Conservation (phyloP, 495 filamentous ascomycete genomes). For the Gamarada debralockiae region DNA sequence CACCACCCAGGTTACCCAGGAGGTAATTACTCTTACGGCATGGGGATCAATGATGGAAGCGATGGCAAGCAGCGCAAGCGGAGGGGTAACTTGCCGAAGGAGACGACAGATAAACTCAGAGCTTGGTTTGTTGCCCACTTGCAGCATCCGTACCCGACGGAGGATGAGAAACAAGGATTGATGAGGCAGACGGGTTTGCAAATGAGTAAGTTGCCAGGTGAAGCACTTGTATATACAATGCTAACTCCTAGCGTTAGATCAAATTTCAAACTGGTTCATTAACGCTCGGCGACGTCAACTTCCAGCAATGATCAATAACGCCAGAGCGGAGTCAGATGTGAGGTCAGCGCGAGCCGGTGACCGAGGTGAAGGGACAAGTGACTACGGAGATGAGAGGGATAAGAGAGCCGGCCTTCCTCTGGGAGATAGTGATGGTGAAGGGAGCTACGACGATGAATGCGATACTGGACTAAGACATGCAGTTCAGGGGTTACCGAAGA, state of each 20-base stretch:
- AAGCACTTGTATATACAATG: background rate
- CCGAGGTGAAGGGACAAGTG: conserved; percentile 19
- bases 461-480: background rate
- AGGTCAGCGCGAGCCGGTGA: conserved; percentile 21
- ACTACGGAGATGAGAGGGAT: conserved; percentile 25
- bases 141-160: conserved; percentile 80
- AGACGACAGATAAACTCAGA: conserved; percentile 77
- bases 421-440: conserved; percentile 37
- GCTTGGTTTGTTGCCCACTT: conserved; percentile 76
- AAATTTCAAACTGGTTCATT: conserved; percentile 97
- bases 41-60: conserved; percentile 25
- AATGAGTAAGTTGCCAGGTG: conserved; percentile 63
- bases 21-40: conserved; percentile 22
- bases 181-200: conserved; percentile 72
- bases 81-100: conserved; percentile 81
- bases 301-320: conserved; percentile 58
- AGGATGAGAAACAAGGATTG: conserved; percentile 85
- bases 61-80: conserved; percentile 57
- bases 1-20: conserved; percentile 29
- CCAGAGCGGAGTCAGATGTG: conserved; percentile 34
- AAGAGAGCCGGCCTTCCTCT: conserved; percentile 17
- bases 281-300: conserved; percentile 79
- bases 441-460: conserved; percentile 26
- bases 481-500: background rate
- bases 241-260: conserved; percentile 25